Evolutionary conservation across 352 stramenopile species (phyloP).

Genomic region (Phytophthora pistaciae): DNA sequence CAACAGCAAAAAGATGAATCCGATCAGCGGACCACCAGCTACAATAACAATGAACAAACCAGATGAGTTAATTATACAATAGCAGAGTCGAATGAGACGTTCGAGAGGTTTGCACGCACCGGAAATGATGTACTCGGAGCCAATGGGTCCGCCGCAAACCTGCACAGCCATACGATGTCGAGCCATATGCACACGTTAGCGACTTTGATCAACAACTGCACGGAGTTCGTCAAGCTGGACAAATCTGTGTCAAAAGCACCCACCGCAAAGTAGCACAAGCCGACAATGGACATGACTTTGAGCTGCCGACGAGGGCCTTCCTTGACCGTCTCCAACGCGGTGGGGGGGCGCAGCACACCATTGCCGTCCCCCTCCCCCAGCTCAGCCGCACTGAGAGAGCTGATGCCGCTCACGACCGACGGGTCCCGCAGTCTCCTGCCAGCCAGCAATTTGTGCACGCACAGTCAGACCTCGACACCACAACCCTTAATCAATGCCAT

Average conservation of each 20-base stretch:
- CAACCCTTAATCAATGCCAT: constrained; percentile 28
- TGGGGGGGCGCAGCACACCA: constrained; percentile 17
- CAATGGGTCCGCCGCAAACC: constrained; percentile 48
- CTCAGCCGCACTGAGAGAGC: constrained; percentile 38
- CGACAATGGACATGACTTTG: constrained; percentile 64
- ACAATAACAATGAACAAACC: neutral
- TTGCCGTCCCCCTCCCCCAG: constrained; percentile 32
- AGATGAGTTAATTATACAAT: neutral
- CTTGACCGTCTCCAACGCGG: constrained; percentile 47
- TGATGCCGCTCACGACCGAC: constrained; percentile 29
- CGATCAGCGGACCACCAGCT: constrained; percentile 67
- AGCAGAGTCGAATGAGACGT: neutral
- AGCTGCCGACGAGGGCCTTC: constrained; percentile 57
- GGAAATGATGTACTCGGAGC: constrained; percentile 57
- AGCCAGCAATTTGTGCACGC: neutral
- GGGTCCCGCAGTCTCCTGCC: constrained; percentile 26
- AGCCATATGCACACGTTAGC: constrained; percentile 2
- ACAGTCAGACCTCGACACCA: constrained; percentile 8
- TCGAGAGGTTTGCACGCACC: constrained; percentile 16
- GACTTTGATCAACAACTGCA: neutral
- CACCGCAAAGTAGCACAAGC: constrained; percentile 67
- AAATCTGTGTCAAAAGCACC: neutral
- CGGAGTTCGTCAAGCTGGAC: neutral
- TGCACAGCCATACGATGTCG: constrained; percentile 2
- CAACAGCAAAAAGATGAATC: constrained; percentile 88